phyloP scores from a whole-genome alignment of 75 land plant genomes.

The Pinus albicaulis region DNA sequence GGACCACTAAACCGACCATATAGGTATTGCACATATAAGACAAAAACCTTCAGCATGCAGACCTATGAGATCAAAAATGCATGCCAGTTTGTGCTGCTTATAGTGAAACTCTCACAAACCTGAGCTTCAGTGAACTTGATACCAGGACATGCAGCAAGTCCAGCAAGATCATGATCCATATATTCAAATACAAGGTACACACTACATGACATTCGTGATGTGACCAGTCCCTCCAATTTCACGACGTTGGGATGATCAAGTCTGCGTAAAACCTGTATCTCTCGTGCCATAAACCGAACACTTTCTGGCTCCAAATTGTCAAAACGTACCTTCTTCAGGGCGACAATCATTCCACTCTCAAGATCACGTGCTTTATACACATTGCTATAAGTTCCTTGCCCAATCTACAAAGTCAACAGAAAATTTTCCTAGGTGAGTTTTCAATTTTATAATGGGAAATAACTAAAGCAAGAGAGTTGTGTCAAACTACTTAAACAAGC shows the following conservation, averaged over 20 bases:
- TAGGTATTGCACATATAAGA: no score
- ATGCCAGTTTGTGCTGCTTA: no score
- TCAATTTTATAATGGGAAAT: no score
- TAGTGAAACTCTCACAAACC: slow-evolving; percentile 25
- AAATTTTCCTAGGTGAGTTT: slow-evolving; percentile 17
- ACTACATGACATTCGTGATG: slow-evolving; percentile 78
- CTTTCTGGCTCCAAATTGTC: slow-evolving; percentile 95
- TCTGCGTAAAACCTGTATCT: slow-evolving; percentile 83
- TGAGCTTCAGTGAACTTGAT: slow-evolving; percentile 71
- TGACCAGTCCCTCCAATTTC: slow-evolving; percentile 84
- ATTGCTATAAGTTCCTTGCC: slow-evolving; percentile 93
- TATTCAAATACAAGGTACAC: slow-evolving; percentile 82
- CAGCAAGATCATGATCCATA: slow-evolving; percentile 80
- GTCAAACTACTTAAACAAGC: no score
- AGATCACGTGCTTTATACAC: slow-evolving; percentile 85
- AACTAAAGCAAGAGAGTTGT: no score
- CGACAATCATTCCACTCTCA: slow-evolving; percentile 67
- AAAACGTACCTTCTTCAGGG: slow-evolving; percentile 83
- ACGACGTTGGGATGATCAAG: slow-evolving; percentile 94
- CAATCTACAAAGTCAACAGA: slow-evolving; percentile 46
- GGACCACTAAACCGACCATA: no score
- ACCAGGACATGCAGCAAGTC: slow-evolving; percentile 45
- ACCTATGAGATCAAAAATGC: no score
- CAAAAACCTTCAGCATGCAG: no score
- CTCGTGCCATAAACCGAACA: slow-evolving; percentile 96